These are phyloP conservation scores for Citrus sinensis DNA, from an alignment of 345 rosid genomes.

Conservation along the genomic window DNA sequence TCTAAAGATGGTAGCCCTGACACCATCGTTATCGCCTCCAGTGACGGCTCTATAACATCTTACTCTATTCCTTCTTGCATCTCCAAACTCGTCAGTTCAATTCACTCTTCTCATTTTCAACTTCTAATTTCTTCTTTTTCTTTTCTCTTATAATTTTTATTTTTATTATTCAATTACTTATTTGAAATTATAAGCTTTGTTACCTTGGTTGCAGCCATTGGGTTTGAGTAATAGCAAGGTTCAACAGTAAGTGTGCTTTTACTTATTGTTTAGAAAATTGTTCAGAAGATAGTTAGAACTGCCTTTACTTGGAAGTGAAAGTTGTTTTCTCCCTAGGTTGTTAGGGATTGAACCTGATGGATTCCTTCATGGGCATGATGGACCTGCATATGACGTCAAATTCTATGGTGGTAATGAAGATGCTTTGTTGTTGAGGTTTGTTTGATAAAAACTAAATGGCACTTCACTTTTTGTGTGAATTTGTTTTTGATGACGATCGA, in stretches of 20 bases:
- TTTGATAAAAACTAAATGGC: neutral
- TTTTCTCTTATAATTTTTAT: neutral
- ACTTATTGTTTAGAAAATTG: neutral
- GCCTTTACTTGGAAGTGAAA: neutral
- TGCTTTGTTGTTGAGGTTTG: constrained; percentile 74
- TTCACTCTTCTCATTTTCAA: neutral
- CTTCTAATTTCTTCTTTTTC: neutral
- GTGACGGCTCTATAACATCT: constrained; percentile 77
- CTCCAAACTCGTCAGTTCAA: constrained; percentile 42
- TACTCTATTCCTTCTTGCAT: constrained; percentile 68
- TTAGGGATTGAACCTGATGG: constrained; percentile 57
- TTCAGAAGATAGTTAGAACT: neutral
- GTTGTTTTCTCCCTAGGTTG: constrained; percentile 19
- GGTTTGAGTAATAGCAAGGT: constrained; percentile 28
- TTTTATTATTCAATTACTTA: neutral
- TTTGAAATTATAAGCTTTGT: neutral
- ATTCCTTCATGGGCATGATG: constrained; percentile 70
- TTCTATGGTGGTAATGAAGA: constrained; percentile 71
- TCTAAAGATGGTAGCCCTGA: constrained; percentile 53
- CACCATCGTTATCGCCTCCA: constrained; percentile 60
- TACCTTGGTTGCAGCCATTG: constrained; percentile 31
- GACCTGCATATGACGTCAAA: constrained; percentile 90
- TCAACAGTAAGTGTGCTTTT: constrained; percentile 40
- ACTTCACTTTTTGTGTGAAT: neutral
- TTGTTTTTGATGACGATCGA: neutral